Percentiles rank a stretch among this genome's conserved stretches.
phyloP scores from a whole-genome alignment of 2,329 filamentous ascomycete genomes.

The Colletotrichum cereale region DNA sequence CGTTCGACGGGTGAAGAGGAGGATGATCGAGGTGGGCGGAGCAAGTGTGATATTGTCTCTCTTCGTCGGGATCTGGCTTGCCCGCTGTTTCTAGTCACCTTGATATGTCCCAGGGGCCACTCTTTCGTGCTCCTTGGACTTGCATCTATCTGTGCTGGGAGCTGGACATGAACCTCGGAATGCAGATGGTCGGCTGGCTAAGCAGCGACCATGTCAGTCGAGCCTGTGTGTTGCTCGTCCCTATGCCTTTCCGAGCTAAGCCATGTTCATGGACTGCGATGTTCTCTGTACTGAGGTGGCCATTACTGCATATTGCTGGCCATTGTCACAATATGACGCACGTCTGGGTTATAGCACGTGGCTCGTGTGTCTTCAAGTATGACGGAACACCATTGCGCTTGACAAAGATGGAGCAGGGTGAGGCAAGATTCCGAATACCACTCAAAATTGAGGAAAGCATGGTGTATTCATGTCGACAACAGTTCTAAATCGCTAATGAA shows the following conservation, averaged over 20 bases:
- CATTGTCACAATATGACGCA: neutral
- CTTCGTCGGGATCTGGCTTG: neutral
- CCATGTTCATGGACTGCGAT: neutral
- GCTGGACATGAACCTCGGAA: neutral
- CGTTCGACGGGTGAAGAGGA: neutral
- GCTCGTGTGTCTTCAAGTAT: neutral
- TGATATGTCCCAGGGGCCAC: neutral
- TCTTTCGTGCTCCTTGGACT: neutral
- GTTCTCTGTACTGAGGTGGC: neutral
- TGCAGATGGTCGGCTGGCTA: neutral
- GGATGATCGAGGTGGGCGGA: neutral
- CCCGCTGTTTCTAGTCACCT: neutral
- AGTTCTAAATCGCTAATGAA: too few species aligned
- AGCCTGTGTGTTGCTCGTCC: neutral
- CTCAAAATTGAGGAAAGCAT: neutral
- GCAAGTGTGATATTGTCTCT: neutral
- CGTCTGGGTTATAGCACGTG: neutral
- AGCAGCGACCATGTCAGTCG: neutral
- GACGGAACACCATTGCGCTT: neutral
- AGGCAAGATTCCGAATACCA: neutral
- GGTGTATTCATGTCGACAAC: neutral
- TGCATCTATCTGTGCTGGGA: neutral
- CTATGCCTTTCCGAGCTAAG: neutral
- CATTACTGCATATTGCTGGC: neutral
- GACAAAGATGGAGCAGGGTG: neutral